A percentile compares a stretch with the other conserved stretches of the same genome.
These are phyloP conservation scores for Aspergillus ochraceoroseus DNA, from an alignment of 2,329 filamentous ascomycete genomes.

Conservation along the genomic window DNA sequence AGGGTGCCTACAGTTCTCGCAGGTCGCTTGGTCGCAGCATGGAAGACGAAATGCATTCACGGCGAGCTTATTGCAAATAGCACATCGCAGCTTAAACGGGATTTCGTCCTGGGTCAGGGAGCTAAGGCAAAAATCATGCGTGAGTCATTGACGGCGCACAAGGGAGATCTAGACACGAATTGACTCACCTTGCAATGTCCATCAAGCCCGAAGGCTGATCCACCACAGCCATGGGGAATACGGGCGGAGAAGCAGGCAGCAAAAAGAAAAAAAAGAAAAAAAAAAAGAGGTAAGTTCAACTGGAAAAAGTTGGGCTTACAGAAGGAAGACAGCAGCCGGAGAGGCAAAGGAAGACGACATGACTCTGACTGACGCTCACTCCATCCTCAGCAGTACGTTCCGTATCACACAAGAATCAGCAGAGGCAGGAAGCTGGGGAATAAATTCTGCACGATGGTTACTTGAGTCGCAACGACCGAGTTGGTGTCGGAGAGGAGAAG, in stretches of 20 bases:
- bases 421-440: constrained; percentile 1
- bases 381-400: constrained; percentile 6
- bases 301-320: constrained; percentile 15
- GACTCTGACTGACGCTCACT: constrained; percentile 20
- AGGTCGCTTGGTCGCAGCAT: constrained; percentile 94
- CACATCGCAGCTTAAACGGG: constrained; percentile 93
- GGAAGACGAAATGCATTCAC: constrained; percentile 86
- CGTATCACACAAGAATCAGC: constrained; percentile 3
- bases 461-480: constrained; percentile 8
- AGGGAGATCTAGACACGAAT: no score
- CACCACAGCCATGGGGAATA: constrained; percentile 35
- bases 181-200: constrained; percentile 41
- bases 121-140: constrained; percentile 44
- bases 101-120: constrained; percentile 76
- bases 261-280: background rate
- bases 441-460: no score
- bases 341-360: constrained; percentile 20
- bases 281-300: background rate
- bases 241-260: constrained; percentile 3
- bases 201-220: constrained; percentile 41
- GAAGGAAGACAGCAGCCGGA: constrained; percentile 10
- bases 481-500: constrained; percentile 12
- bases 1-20: constrained; percentile 69
- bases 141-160: background rate
- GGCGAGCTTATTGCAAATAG: constrained; percentile 84